Evolutionary conservation across 176 grass and related monocot genomes (phyloP).

Genomic region (Thalia dealbata): DNA sequence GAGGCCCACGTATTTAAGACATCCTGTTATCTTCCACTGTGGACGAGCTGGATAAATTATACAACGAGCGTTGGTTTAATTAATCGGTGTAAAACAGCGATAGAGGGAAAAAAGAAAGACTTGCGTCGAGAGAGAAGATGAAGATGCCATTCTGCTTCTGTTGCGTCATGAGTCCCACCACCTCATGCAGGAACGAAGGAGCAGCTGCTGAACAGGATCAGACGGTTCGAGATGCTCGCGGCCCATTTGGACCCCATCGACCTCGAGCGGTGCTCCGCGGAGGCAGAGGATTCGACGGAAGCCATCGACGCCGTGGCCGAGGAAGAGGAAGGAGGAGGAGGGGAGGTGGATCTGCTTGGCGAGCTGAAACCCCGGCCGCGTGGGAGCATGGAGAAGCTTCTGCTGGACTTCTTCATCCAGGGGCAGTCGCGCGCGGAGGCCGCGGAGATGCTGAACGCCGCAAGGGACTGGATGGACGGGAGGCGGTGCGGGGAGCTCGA

Average conservation of each 20-base stretch:
- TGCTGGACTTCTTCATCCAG: slow-evolving; percentile 66
- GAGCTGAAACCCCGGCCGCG: slow-evolving; percentile 20
- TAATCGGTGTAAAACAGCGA: too few relatives aligned
- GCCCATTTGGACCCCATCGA: slow-evolving; percentile 22
- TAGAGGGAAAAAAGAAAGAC: too few relatives aligned
- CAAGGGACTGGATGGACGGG: slow-evolving; percentile 40
- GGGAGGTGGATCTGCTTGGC: slow-evolving; percentile 21
- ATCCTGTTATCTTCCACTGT: too few relatives aligned
- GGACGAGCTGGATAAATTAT: too few relatives aligned
- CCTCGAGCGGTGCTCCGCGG: slow-evolving; percentile 29
- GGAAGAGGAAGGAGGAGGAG: neutral
- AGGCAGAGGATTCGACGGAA: neutral
- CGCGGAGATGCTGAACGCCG: slow-evolving; percentile 11
- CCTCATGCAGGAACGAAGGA: slow-evolving; percentile 33
- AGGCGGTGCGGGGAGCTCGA: slow-evolving; percentile 19
- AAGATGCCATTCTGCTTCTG: neutral
- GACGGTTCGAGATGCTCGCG: slow-evolving; percentile 33
- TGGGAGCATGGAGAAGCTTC: slow-evolving; percentile 32
- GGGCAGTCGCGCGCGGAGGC: neutral
- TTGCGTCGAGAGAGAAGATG: too few relatives aligned
- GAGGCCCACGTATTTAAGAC: neutral
- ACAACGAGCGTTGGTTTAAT: too few relatives aligned
- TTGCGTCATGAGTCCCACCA: neutral
- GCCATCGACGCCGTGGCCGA: neutral
- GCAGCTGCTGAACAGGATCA: slow-evolving; percentile 40